Conservation (phyloP, 495 filamentous ascomycete species). For the Aspergillus indologenus region DNA sequence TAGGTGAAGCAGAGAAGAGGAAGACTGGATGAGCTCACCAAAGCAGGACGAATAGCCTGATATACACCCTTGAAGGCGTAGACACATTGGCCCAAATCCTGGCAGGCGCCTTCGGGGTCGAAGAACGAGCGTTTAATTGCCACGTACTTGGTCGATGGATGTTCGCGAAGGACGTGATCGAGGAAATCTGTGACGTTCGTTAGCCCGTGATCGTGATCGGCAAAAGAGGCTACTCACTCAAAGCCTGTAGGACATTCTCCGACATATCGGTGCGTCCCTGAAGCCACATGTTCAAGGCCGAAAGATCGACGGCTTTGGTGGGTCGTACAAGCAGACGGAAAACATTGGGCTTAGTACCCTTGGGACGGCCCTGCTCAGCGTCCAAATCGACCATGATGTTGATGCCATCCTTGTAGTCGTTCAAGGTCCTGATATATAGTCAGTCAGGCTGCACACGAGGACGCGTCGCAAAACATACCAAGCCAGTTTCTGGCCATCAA, state of each 20-base stretch:
- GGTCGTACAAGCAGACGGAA: conserved; percentile 57
- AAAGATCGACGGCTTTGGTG: conserved; percentile 60
- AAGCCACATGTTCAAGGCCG: conserved; percentile 63
- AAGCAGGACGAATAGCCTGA: conserved; percentile 65
- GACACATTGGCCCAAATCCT: conserved; percentile 53
- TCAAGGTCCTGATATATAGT: conserved; percentile 33
- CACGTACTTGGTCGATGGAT: conserved; percentile 59
- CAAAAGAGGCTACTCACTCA: conserved; percentile 52
- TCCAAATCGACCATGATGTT: conserved; percentile 65
- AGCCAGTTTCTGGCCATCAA: conserved; percentile 73
- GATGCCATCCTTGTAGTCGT: conserved; percentile 34
- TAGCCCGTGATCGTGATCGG: neutral
- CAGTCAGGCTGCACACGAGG: neutral
- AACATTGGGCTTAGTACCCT: conserved; percentile 33
- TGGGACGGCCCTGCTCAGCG: conserved; percentile 41
- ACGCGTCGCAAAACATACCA: conserved; percentile 54
- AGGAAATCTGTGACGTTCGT: conserved; percentile 60
- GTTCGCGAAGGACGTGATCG: conserved; percentile 81
- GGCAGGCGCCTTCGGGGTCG: conserved; percentile 33
- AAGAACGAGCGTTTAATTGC: conserved; percentile 80
- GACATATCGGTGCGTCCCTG: conserved; percentile 54
- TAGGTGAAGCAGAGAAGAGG: neutral
- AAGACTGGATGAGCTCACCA: conserved; percentile 37
- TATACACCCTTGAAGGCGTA: conserved; percentile 54
- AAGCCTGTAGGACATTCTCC: conserved; percentile 65